These are phyloP conservation scores for Petunia axillaris DNA, from an alignment of 257 asterid species.

Conservation along the genomic window DNA sequence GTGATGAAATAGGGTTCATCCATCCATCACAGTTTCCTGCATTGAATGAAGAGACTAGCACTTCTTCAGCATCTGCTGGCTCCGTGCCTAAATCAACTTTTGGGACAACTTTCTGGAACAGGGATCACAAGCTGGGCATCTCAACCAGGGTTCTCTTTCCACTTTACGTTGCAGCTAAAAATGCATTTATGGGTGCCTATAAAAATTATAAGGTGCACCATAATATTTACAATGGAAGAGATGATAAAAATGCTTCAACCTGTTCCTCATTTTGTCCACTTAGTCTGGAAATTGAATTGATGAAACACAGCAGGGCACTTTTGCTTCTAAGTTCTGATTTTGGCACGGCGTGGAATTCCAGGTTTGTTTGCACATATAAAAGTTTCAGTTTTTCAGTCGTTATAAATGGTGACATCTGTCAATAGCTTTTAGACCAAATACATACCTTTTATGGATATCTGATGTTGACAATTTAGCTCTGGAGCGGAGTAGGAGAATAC, in stretches of 20 bases:
- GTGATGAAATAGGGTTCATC: constrained; percentile 91
- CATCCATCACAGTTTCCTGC: constrained; percentile 80
- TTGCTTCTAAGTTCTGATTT: constrained; percentile 81
- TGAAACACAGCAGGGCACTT: constrained; percentile 88
- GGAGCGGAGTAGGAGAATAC: not conserved
- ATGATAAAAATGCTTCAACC: constrained; percentile 34
- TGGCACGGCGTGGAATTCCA: constrained; percentile 95
- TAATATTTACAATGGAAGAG: constrained; percentile 30
- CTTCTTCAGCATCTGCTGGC: constrained; percentile 33
- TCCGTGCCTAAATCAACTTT: constrained; percentile 30
- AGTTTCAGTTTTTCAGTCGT: not conserved
- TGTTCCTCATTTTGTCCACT: constrained; percentile 31
- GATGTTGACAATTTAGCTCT: constrained; percentile 4
- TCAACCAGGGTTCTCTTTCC: constrained; percentile 63
- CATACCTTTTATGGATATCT: constrained; percentile 27
- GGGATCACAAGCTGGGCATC: constrained; percentile 81
- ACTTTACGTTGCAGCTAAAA: constrained; percentile 67
- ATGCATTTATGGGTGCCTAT: constrained; percentile 66
- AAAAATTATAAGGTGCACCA: constrained; percentile 43
- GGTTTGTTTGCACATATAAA: constrained; percentile 38
- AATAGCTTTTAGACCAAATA: constrained; percentile 15
- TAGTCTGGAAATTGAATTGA: constrained; percentile 54
- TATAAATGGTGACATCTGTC: not conserved
- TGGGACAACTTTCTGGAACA: constrained; percentile 59
- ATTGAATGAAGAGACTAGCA: constrained; percentile 47